These are phyloP conservation scores for Lichina pygmaea DNA, from an alignment of 495 filamentous ascomycete genomes.

Conservation along the genomic window DNA sequence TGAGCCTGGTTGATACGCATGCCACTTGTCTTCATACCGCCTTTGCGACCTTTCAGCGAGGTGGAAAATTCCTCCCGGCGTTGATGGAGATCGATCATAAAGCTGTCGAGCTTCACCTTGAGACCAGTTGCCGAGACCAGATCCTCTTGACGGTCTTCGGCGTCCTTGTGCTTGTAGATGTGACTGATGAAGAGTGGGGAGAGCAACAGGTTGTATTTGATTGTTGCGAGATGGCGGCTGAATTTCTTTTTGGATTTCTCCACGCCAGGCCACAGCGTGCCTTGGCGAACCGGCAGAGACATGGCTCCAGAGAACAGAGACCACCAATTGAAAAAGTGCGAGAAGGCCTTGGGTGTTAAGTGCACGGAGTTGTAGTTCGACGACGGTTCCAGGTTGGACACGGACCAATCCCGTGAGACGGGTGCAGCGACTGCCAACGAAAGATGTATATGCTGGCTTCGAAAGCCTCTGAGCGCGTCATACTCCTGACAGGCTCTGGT, in stretches of 20 bases:
- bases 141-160: slow-evolving; percentile 57
- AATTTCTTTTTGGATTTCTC: slow-evolving; percentile 98
- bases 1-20: slow-evolving; percentile 91
- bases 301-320: slow-evolving; percentile 82
- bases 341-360: slow-evolving; percentile 82
- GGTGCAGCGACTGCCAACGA: slow-evolving; percentile 76
- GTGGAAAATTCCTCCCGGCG: slow-evolving; percentile 76
- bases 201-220: slow-evolving; percentile 86
- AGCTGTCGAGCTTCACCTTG: slow-evolving; percentile 79
- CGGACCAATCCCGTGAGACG: slow-evolving; percentile 50
- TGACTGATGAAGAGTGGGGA: slow-evolving; percentile 87
- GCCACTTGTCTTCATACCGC: slow-evolving; percentile 50
- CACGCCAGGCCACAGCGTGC: slow-evolving; percentile 62
- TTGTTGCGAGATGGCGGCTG: slow-evolving; percentile 79
- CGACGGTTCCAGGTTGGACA: slow-evolving; percentile 41
- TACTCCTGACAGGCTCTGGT: slow-evolving; percentile 22
- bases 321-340: slow-evolving; percentile 97
- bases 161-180: slow-evolving; percentile 95
- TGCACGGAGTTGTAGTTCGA: slow-evolving; percentile 88
- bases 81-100: slow-evolving; percentile 90
- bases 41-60: slow-evolving; percentile 39
- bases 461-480: slow-evolving; percentile 80
- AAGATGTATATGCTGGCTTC: slow-evolving; percentile 85
- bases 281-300: slow-evolving; percentile 84
- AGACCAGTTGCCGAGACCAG: slow-evolving; percentile 75